phyloP scores from a whole-genome alignment of 75 land plant species.

The Ceratopteris richardii region DNA sequence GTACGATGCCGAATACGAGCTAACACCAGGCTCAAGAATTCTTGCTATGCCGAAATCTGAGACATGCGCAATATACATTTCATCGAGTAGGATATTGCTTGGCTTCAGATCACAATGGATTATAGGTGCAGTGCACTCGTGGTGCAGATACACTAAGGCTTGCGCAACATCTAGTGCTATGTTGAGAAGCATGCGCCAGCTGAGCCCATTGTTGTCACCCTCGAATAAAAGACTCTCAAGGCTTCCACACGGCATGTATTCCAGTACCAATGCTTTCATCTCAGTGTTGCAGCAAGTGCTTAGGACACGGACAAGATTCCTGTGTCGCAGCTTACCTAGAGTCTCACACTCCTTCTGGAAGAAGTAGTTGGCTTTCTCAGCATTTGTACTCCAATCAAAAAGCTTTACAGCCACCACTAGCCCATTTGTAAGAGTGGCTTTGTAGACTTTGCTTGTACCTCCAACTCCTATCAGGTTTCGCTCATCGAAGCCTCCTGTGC shows the following conservation, averaged over 20 bases:
- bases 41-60: slow-evolving; percentile 70
- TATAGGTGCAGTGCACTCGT: slow-evolving; percentile 45
- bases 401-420: slow-evolving; percentile 58
- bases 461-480: no score
- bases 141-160: slow-evolving; percentile 75
- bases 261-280: slow-evolving; percentile 53
- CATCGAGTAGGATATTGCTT: slow-evolving; percentile 69
- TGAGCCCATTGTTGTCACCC: slow-evolving; percentile 16
- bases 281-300: slow-evolving; percentile 38
- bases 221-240: slow-evolving; percentile 36
- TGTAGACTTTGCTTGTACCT: no score
- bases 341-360: slow-evolving; percentile 34
- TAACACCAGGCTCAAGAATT: slow-evolving; percentile 16
- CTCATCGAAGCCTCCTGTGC: no score
- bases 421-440: slow-evolving; percentile 12
- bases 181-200: slow-evolving; percentile 30
- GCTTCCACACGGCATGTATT: slow-evolving; percentile 74
- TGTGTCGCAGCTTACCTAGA: slow-evolving; percentile 44
- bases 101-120: slow-evolving; percentile 86
- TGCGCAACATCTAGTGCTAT: slow-evolving; percentile 53
- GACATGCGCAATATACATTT: slow-evolving; percentile 44
- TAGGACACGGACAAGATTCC: slow-evolving; percentile 53
- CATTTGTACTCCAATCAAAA: slow-evolving; percentile 28
- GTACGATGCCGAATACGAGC: slow-evolving; percentile 14
- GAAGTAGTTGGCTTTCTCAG: neutral